A percentile compares a stretch with the other conserved stretches of the same genome.
Evolutionary conservation across 495 filamentous ascomycete species (phyloP).

Genomic region (Tuber indicum): DNA sequence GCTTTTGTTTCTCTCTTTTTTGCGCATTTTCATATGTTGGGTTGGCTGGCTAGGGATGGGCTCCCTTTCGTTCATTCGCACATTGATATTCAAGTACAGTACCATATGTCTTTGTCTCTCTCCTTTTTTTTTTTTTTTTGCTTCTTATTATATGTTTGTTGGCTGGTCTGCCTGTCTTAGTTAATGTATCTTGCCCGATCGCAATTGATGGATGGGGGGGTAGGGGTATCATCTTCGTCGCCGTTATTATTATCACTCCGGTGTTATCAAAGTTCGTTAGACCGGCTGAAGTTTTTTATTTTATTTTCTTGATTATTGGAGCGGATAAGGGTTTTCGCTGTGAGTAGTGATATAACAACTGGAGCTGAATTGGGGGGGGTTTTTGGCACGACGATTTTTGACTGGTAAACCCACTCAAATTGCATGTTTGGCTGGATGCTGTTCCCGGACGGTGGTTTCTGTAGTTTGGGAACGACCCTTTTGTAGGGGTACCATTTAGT

Average conservation of each 20-base stretch:
- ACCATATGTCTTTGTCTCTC: not conserved
- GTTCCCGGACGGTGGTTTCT: no score
- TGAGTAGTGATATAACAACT: constrained; percentile 1
- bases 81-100: constrained; percentile 2
- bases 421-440: no score
- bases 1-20: not conserved
- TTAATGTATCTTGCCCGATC: not conserved
- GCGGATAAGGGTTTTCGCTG: not conserved
- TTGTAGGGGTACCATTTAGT: no score
- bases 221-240: not conserved
- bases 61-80: not conserved
- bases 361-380: not conserved
- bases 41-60: not conserved
- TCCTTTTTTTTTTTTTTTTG: not conserved
- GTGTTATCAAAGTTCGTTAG: constrained; percentile 8
- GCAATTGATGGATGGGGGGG: not conserved
- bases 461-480: no score
- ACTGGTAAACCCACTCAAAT: no score
- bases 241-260: not conserved
- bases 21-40: not conserved
- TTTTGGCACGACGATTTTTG: no score
- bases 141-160: not conserved
- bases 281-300: not conserved
- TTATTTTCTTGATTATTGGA: not conserved
- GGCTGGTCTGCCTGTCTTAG: not conserved